Conservation (phyloP, 305 asterid genomes). For the Caryopteris hybrid region DNA sequence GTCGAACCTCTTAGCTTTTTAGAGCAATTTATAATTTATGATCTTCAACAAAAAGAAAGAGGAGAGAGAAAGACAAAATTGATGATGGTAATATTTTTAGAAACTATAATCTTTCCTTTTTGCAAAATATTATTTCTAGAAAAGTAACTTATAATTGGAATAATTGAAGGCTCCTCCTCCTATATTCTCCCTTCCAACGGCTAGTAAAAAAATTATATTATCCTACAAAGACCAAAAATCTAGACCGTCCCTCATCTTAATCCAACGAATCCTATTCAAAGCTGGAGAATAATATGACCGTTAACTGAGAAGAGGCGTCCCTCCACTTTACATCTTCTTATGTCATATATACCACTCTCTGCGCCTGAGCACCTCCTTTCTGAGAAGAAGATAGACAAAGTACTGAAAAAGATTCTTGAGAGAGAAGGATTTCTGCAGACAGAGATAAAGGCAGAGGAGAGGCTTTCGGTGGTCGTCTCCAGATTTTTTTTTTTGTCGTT, state of each 20-base stretch:
- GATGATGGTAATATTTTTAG: no score
- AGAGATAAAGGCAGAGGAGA: not conserved
- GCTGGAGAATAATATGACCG: conserved; percentile 57
- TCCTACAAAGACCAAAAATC: conserved; percentile 8
- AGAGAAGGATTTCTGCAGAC: not conserved
- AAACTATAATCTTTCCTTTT: not conserved
- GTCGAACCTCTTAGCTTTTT: no score
- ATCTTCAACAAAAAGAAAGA: no score
- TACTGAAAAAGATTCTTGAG: not conserved
- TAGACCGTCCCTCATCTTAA: conserved; percentile 23
- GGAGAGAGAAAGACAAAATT: no score
- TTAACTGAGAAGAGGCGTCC: conserved; percentile 36
- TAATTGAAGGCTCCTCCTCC: conserved; percentile 11
- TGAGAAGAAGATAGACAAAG: not conserved
- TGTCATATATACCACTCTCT: not conserved
- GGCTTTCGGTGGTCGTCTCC: not conserved
- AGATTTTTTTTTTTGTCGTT: not conserved
- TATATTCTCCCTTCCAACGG: conserved; percentile 29
- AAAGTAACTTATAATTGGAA: not conserved
- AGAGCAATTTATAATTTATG: not conserved
- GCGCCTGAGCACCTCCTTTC: not conserved
- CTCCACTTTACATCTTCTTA: conserved; percentile 14
- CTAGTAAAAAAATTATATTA: conserved; percentile 28
- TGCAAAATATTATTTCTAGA: not conserved
- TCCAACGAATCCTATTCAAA: conserved; percentile 43